These are phyloP conservation scores for Apiospora hydei DNA, from an alignment of 2,329 filamentous ascomycete species.

Conservation along the genomic window DNA sequence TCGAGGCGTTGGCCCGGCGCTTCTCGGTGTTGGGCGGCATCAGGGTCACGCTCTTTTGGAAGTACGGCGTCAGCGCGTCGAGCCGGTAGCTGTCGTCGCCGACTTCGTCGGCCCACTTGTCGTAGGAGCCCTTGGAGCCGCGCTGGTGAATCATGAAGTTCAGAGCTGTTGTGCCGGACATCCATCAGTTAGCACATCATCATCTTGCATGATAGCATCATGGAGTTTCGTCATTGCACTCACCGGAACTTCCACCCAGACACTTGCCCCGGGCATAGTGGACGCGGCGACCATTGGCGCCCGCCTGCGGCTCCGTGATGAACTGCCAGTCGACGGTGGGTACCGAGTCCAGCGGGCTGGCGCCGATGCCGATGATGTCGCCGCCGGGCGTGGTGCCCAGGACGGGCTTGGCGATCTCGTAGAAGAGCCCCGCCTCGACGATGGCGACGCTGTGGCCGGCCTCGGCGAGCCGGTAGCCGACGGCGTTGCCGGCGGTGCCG, in stretches of 20 bases:
- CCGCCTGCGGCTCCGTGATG: slow-evolving; percentile 34
- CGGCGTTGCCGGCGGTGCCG: slow-evolving; percentile 47
- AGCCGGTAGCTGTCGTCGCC: slow-evolving; percentile 37
- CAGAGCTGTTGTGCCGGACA: slow-evolving; percentile 30
- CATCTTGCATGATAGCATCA: not conserved
- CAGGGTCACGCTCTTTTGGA: slow-evolving; percentile 36
- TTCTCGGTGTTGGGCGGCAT: slow-evolving; percentile 33
- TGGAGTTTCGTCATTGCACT: not conserved
- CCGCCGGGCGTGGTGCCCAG: slow-evolving; percentile 28
- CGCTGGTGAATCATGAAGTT: slow-evolving; percentile 44
- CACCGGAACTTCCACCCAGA: slow-evolving; percentile 37
- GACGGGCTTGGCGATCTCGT: slow-evolving; percentile 40
- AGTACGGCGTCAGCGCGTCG: slow-evolving; percentile 34
- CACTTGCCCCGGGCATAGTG: slow-evolving; percentile 43
- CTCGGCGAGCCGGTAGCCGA: slow-evolving; percentile 43
- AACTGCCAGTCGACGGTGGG: slow-evolving; percentile 38
- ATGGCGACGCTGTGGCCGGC: slow-evolving; percentile 43
- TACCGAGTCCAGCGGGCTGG: slow-evolving; percentile 27
- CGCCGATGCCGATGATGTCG: slow-evolving; percentile 34
- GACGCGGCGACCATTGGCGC: slow-evolving; percentile 27
- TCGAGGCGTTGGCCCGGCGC: slow-evolving; percentile 39
- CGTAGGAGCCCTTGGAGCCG: slow-evolving; percentile 35
- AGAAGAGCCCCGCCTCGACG: slow-evolving; percentile 47
- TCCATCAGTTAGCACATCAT: not conserved
- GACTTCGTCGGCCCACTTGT: slow-evolving; percentile 37